Percentiles rank a stretch among this genome's conserved stretches.
Conservation (phyloP, 2,329 filamentous ascomycete species). For the Ceratocystis huliohia region DNA sequence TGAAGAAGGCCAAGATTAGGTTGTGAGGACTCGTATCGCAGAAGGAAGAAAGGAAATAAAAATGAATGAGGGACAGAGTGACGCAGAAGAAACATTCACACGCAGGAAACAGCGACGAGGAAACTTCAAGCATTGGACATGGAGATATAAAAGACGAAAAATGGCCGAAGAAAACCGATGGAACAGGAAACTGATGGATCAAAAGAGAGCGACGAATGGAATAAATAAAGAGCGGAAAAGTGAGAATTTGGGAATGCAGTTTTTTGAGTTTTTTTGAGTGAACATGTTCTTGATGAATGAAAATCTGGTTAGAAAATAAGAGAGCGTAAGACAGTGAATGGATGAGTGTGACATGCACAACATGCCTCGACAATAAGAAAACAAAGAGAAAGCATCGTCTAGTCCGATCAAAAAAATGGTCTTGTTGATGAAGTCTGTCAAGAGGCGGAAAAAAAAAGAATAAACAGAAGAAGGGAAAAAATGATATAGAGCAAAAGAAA, state of each 20-base stretch:
- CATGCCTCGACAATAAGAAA: neutral
- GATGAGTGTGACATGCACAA: neutral
- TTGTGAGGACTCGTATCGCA: too few relatives aligned
- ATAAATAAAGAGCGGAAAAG: neutral
- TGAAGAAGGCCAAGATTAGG: too few relatives aligned
- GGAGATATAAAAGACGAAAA: neutral
- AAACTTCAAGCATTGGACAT: neutral
- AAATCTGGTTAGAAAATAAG: neutral
- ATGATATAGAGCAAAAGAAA: slow-evolving; percentile 14
- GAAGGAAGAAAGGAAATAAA: too few relatives aligned
- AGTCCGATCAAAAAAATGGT: slow-evolving; percentile 7
- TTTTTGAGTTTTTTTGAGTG: neutral
- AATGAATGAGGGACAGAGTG: too few relatives aligned
- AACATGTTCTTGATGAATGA: neutral
- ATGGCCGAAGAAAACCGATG: neutral
- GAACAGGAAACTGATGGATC: slow-evolving; percentile 1
- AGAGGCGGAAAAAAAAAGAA: slow-evolving; percentile 9
- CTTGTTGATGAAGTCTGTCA: slow-evolving; percentile 12
- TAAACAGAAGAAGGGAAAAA: slow-evolving; percentile 7
- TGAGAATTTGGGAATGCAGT: neutral
- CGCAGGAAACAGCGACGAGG: too few relatives aligned
- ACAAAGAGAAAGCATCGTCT: slow-evolving; percentile 10
- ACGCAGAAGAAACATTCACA: too few relatives aligned
- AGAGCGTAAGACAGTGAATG: neutral
- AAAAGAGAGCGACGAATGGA: neutral